Evolutionary conservation across 345 rosid species (phyloP).

Genomic region (Rhodomyrtus tomentosa): DNA sequence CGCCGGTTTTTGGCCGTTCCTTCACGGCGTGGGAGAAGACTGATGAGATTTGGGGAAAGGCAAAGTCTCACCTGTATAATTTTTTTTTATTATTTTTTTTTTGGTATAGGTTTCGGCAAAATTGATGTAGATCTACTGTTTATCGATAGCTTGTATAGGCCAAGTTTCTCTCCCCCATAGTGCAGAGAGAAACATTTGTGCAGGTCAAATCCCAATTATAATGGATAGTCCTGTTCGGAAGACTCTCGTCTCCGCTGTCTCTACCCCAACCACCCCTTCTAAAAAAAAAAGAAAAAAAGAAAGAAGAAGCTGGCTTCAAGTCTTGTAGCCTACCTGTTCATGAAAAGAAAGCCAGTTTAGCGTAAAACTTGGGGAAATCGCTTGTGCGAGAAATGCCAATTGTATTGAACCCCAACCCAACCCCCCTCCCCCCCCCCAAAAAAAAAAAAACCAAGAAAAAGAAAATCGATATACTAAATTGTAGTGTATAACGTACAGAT

Average conservation of each 20-base stretch:
- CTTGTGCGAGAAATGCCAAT: background rate
- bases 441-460: background rate
- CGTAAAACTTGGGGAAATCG: background rate
- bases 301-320: background rate
- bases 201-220: background rate
- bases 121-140: background rate
- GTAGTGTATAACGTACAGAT: background rate
- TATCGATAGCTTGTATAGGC: background rate
- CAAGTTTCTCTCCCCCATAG: background rate
- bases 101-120: background rate
- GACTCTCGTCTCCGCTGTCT: background rate
- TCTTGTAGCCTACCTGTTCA: background rate
- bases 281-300: background rate
- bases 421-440: too few species aligned
- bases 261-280: too few species aligned
- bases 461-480: background rate
- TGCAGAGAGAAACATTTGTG: background rate
- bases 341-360: background rate
- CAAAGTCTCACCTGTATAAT: background rate
- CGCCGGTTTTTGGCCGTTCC: background rate
- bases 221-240: background rate
- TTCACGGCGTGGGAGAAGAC: background rate
- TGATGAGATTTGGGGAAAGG: background rate
- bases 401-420: background rate
- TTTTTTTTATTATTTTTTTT: background rate